Evolutionary conservation across 73 alveolate genomes (phyloP).

Genomic region (Durusdinium trenchii): DNA sequence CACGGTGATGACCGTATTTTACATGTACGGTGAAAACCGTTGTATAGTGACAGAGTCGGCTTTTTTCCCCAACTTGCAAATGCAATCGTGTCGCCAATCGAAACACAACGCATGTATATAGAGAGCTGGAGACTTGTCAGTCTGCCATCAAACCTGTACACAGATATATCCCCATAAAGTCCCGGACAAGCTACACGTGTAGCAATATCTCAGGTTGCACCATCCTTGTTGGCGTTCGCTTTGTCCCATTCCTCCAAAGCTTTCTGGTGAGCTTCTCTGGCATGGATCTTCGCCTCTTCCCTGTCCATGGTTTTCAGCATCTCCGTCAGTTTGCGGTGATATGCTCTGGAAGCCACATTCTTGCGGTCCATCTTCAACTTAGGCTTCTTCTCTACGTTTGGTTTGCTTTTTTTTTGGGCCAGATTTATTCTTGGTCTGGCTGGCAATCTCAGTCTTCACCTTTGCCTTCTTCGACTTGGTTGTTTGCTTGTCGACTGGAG

Average conservation of each 20-base stretch:
- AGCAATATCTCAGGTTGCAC: no score
- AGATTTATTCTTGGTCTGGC: not conserved
- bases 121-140: not conserved
- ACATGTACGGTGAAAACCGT: not conserved
- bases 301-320: not conserved
- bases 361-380: not conserved
- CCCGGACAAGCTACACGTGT: not conserved
- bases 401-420: not conserved
- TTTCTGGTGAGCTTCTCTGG: constrained; percentile 7
- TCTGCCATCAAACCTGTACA: not conserved
- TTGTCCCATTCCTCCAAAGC: not conserved
- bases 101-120: not conserved
- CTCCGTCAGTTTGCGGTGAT: not conserved
- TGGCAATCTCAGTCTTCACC: not conserved
- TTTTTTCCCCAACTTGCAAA: not conserved
- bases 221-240: not conserved
- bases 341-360: not conserved
- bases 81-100: not conserved
- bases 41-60: not conserved
- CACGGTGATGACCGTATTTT: not conserved
- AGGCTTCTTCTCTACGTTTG: not conserved
- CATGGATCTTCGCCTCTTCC: not conserved
- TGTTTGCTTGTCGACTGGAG: not conserved
- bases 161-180: no score
- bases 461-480: not conserved